Conservation (phyloP, 805 yeast species). For the Blastobotrys muscicola region DNA sequence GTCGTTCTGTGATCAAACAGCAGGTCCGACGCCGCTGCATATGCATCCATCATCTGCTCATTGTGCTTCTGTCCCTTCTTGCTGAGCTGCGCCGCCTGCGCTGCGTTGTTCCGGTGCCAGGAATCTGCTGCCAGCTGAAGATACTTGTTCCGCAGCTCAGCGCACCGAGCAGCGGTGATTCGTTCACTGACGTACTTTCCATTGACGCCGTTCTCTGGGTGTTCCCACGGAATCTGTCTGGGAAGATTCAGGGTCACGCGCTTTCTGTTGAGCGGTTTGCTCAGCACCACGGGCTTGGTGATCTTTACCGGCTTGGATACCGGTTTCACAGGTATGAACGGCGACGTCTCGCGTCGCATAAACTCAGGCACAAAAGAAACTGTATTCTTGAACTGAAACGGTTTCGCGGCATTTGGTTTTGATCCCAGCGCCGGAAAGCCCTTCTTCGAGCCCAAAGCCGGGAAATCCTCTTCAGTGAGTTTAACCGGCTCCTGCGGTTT, state of each 20-base stretch:
- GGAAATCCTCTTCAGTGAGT: constrained; percentile 18
- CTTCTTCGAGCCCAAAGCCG: constrained; percentile 12
- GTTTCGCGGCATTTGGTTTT: too few relatives aligned
- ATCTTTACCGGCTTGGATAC: too few relatives aligned
- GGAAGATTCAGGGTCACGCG: constrained; percentile 4
- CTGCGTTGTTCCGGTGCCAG: constrained; percentile 26
- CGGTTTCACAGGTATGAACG: constrained; percentile 6
- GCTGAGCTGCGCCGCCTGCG: constrained; percentile 23
- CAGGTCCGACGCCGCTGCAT: constrained; percentile 20
- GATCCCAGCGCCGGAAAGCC: too few relatives aligned
- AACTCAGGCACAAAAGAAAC: not conserved
- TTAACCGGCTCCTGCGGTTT: constrained; percentile 7
- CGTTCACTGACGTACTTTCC: constrained; percentile 21
- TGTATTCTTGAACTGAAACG: not conserved
- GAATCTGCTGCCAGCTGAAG: constrained; percentile 26
- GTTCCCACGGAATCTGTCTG: constrained; percentile 23
- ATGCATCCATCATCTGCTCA: constrained; percentile 20
- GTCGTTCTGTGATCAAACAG: constrained; percentile 16
- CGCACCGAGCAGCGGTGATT: constrained; percentile 18
- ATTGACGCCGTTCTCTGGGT: constrained; percentile 16
- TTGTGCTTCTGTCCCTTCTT: constrained; percentile 27
- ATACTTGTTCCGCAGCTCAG: constrained; percentile 26
- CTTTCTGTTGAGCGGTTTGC: constrained; percentile 1
- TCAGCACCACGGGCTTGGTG: not conserved
- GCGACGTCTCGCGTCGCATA: not conserved